Evolutionary conservation across 257 asterid genomes (phyloP).

Genomic region (Dorcoceras hygrometricum): DNA sequence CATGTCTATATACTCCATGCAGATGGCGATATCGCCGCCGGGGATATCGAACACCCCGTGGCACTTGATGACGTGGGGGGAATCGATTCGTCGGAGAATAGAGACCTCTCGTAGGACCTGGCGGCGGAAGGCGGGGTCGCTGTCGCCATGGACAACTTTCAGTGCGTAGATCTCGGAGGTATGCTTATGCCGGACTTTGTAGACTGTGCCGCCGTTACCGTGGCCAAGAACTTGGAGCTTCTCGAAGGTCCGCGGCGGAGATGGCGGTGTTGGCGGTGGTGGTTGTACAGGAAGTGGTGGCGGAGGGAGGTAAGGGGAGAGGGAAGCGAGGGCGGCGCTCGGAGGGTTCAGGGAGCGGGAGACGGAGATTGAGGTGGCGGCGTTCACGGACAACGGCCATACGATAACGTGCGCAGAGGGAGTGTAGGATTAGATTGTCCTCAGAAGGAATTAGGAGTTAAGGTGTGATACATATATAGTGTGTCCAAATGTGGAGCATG

Average conservation of each 20-base stretch:
- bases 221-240: constrained; percentile 79
- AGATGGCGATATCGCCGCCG: constrained; percentile 76
- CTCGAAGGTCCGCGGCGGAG: constrained; percentile 60
- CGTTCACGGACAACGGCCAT: constrained; percentile 83
- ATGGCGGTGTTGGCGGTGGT: constrained; percentile 24
- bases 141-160: constrained; percentile 72
- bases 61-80: constrained; percentile 72
- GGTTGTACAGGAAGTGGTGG: constrained; percentile 24
- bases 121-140: constrained; percentile 73
- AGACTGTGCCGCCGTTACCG: constrained; percentile 88
- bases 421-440: constrained; percentile 21
- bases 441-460: neutral
- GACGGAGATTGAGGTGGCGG: constrained; percentile 80
- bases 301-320: constrained; percentile 49
- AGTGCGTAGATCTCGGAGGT: constrained; percentile 57
- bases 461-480: too few species aligned
- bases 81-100: constrained; percentile 80
- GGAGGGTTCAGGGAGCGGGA: constrained; percentile 60
- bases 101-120: constrained; percentile 78
- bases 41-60: constrained; percentile 66
- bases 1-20: constrained; percentile 78
- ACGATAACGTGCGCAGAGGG: neutral
- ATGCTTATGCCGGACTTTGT: constrained; percentile 74
- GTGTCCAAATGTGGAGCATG: too few species aligned
- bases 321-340: constrained; percentile 77